Conservation (phyloP, 1,284 basidiomycete species). For the Volvariella surrecta region DNA sequence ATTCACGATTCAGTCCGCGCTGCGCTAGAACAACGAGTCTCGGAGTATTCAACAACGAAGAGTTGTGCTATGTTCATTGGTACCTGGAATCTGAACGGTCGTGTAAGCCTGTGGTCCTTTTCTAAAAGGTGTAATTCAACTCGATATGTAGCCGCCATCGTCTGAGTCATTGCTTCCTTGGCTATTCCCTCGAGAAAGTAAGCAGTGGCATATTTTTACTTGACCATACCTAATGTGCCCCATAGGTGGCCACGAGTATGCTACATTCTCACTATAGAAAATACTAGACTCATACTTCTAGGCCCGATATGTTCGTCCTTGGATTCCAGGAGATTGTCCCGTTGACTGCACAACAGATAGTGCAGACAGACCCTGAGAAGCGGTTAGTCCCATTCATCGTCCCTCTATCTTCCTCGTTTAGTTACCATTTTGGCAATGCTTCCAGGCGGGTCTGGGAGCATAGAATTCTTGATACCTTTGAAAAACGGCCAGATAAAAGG, state of each 20-base stretch:
- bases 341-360: slow-evolving; percentile 92
- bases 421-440: slow-evolving; percentile 2
- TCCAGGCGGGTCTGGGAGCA: slow-evolving; percentile 80
- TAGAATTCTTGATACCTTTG: slow-evolving; percentile 74
- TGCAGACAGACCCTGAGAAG: slow-evolving; percentile 94
- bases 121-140: slow-evolving; percentile 10
- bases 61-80: slow-evolving; percentile 77
- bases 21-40: slow-evolving; percentile 60
- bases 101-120: slow-evolving; percentile 32
- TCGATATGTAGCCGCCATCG: slow-evolving; percentile 40
- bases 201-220: slow-evolving; percentile 19
- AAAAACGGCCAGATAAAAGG: slow-evolving; percentile 56
- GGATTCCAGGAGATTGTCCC: slow-evolving; percentile 99
- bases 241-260: slow-evolving; percentile 54
- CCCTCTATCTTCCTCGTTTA: not conserved
- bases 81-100: slow-evolving; percentile 95
- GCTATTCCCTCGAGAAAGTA: slow-evolving; percentile 79
- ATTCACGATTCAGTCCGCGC: slow-evolving; percentile 82
- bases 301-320: slow-evolving; percentile 86
- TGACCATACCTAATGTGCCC: slow-evolving; percentile 6
- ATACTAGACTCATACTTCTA: slow-evolving; percentile 20
- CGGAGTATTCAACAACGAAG: slow-evolving; percentile 81
- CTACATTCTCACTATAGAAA: slow-evolving; percentile 5
- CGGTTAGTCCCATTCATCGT: slow-evolving; percentile 34
- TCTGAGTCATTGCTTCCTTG: slow-evolving; percentile 83